Conservation (phyloP, 768 basidiomycete species). For the Phylloporus sp. region DNA sequence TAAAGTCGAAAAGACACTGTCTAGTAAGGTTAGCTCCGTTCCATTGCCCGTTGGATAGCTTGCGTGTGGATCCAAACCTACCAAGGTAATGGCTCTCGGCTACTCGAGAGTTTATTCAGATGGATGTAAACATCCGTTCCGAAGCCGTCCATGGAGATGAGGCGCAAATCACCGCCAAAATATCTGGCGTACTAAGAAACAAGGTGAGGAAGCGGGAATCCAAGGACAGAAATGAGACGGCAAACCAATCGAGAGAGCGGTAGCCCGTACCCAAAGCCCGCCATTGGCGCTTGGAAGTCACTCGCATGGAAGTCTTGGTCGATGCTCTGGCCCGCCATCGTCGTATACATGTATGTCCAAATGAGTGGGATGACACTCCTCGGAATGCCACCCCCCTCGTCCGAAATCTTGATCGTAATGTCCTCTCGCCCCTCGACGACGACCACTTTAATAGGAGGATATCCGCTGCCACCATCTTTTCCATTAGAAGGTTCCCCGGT, state of each 20-base stretch:
- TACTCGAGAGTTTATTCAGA: slow-evolving; percentile 79
- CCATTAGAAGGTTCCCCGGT: slow-evolving; percentile 6
- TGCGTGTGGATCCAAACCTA: too few relatives aligned
- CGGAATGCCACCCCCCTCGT: slow-evolving; percentile 92
- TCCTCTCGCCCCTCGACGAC: slow-evolving; percentile 98
- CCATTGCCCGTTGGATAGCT: too few relatives aligned
- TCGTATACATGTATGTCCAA: slow-evolving; percentile 99
- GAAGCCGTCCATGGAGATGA: slow-evolving; percentile 99
- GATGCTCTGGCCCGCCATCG: slow-evolving; percentile 67
- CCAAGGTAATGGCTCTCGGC: slow-evolving; percentile 66
- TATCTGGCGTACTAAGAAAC: slow-evolving; percentile 78
- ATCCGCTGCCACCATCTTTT: slow-evolving; percentile 8
- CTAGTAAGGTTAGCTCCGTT: too few relatives aligned
- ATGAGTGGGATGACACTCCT: slow-evolving; percentile 84
- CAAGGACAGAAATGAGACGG: too few relatives aligned
- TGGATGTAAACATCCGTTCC: slow-evolving; percentile 95
- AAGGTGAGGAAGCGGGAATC: slow-evolving; percentile 11
- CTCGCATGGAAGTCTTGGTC: slow-evolving; percentile 71
- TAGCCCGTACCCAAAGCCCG: slow-evolving; percentile 92
- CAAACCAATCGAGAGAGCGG: slow-evolving; percentile 87
- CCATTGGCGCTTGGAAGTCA: slow-evolving; percentile 98
- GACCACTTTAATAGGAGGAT: slow-evolving; percentile 38
- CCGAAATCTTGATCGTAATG: slow-evolving; percentile 97
- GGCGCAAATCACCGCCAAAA: slow-evolving; percentile 86
- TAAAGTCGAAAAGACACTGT: too few relatives aligned